These are phyloP conservation scores for Lactifluus piperatus DNA, from an alignment of 768 basidiomycete species.

Conservation along the genomic window DNA sequence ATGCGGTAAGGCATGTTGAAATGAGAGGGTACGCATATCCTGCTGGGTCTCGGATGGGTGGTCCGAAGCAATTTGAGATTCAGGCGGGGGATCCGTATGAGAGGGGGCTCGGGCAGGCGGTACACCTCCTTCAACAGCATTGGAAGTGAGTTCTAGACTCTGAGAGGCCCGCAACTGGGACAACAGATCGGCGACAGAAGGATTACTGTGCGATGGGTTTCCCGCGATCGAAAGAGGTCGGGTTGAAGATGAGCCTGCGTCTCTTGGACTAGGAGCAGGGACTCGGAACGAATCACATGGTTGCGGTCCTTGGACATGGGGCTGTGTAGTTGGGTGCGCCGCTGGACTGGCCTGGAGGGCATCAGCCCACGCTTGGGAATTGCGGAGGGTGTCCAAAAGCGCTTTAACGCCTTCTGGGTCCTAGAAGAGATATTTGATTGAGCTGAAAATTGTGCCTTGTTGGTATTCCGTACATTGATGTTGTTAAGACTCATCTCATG, in stretches of 20 bases:
- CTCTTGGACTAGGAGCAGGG: not conserved
- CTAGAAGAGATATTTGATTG: not conserved
- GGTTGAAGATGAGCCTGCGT: not conserved
- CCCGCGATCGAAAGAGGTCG: conserved; percentile 1
- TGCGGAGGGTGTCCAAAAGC: conserved; percentile 58
- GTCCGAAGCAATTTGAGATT: not conserved
- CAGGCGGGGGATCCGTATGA: not conserved
- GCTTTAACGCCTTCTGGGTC: conserved; percentile 40
- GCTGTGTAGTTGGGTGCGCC: conserved; percentile 3
- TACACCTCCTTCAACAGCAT: not conserved
- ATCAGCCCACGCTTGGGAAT: conserved; percentile 65
- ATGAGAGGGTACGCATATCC: conserved; percentile 44
- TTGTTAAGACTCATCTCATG: conserved; percentile 8
- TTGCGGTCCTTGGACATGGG: not conserved
- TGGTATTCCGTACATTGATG: conserved; percentile 7
- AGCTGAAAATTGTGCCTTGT: not conserved
- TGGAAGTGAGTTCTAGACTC: not conserved
- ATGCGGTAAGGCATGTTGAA: conserved; percentile 61
- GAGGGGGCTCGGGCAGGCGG: not conserved
- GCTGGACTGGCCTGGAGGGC: conserved; percentile 22
- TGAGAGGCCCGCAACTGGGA: conserved; percentile 13
- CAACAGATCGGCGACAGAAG: conserved; percentile 19
- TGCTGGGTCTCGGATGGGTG: conserved; percentile 15
- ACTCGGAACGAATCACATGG: not conserved
- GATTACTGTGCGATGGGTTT: conserved; percentile 8